Evolutionary conservation across 2,329 filamentous ascomycete genomes (phyloP).

Genomic region (Monosporascus sp.): DNA sequence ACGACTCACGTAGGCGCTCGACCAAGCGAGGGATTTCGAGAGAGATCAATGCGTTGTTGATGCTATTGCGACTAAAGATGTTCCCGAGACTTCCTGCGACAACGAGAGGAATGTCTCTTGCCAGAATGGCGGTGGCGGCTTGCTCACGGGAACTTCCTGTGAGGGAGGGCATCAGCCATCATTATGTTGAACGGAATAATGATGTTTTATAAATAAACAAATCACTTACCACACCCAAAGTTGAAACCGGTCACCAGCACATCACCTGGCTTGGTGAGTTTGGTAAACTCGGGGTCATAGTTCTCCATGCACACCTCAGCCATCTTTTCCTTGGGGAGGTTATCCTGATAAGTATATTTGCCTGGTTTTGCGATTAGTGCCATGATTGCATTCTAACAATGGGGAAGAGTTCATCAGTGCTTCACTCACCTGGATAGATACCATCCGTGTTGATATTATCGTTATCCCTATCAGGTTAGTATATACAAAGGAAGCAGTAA

Average conservation of each 20-base stretch:
- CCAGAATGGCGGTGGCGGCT: conserved; percentile 80
- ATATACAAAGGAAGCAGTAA: not conserved
- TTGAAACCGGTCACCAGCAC: conserved; percentile 85
- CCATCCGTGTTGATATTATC: conserved; percentile 73
- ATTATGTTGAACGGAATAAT: too few species aligned
- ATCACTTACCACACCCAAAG: conserved; percentile 89
- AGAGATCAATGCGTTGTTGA: conserved; percentile 74
- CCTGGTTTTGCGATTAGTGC: conserved; percentile 30
- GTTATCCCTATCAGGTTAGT: too few species aligned
- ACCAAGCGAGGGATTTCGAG: conserved; percentile 66
- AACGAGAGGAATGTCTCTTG: conserved; percentile 74
- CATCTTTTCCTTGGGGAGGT: conserved; percentile 73
- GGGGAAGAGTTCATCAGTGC: not conserved
- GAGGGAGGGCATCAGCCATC: too few species aligned
- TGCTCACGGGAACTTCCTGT: conserved; percentile 86
- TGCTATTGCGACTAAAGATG: conserved; percentile 74
- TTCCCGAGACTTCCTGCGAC: conserved; percentile 78
- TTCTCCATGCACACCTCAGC: conserved; percentile 90
- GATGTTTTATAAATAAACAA: too few species aligned
- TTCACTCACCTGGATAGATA: conserved; percentile 83
- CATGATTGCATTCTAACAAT: too few species aligned
- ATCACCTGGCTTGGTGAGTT: conserved; percentile 62
- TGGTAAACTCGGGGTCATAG: conserved; percentile 75
- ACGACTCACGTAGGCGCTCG: conserved; percentile 59
- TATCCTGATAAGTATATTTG: conserved; percentile 89